Percentiles rank a stretch among this genome's conserved stretches.
Conservation (phyloP, 2,329 filamentous ascomycete genomes). For the Beauveria sp. region DNA sequence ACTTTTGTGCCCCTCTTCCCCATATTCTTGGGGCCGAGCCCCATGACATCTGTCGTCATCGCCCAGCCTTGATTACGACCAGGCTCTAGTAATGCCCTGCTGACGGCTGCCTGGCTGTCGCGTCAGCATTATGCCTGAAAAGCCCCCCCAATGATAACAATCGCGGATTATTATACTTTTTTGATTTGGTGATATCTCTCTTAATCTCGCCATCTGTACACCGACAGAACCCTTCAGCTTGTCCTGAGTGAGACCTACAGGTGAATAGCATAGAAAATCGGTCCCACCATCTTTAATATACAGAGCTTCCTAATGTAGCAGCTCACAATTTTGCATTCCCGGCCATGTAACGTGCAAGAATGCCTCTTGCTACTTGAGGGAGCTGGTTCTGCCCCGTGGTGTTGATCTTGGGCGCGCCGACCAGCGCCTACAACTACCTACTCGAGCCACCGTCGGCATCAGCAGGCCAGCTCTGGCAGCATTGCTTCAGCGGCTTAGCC, state of each 20-base stretch:
- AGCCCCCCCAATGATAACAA: no score
- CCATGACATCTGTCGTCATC: slow-evolving; percentile 11
- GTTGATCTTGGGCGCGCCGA: not conserved
- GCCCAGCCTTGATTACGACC: slow-evolving; percentile 6
- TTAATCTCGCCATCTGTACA: not conserved
- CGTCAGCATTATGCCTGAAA: not conserved
- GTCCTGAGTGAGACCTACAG: no score
- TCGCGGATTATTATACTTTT: no score
- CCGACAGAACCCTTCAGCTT: no score
- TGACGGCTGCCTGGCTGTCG: not conserved
- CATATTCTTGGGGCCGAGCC: slow-evolving; percentile 1
- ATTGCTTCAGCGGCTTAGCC: no score
- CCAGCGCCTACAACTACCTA: no score
- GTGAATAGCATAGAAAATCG: not conserved
- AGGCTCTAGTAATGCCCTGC: slow-evolving; percentile 1
- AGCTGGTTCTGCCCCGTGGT: not conserved
- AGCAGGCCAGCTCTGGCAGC: not conserved
- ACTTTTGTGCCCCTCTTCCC: not conserved
- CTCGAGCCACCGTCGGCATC: not conserved
- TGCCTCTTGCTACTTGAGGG: not conserved
- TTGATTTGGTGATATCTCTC: not conserved
- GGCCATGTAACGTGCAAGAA: not conserved
- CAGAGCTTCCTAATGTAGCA: slow-evolving; percentile 3
- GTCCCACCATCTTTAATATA: not conserved
- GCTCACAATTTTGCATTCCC: not conserved